These are phyloP conservation scores for Phascolomyces articulosus DNA, from an alignment of 371 early-diverging fungal genomes.

Conservation along the genomic window DNA sequence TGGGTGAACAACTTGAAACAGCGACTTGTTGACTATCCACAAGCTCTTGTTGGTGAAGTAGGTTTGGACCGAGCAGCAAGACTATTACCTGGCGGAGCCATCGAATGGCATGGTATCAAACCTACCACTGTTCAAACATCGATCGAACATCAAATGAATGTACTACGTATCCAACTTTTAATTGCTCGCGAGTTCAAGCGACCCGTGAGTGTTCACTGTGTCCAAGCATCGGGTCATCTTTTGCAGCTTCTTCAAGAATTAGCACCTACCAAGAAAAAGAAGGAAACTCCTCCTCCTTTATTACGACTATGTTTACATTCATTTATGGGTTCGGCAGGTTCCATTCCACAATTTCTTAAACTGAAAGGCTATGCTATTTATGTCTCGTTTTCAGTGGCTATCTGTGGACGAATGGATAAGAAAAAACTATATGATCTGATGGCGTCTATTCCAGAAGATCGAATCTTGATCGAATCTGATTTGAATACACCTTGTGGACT, in stretches of 20 bases:
- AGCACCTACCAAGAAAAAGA: slow-evolving; percentile 8
- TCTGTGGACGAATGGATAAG: slow-evolving; percentile 56
- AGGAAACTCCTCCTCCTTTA: slow-evolving; percentile 10
- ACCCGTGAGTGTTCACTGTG: slow-evolving; percentile 83
- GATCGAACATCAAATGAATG: slow-evolving; percentile 66
- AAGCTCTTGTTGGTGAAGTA: slow-evolving; percentile 80
- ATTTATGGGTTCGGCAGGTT: slow-evolving; percentile 80
- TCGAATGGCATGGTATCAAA: slow-evolving; percentile 50
- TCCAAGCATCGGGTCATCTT: slow-evolving; percentile 77
- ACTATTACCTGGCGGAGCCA: slow-evolving; percentile 52
- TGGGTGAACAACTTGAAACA: slow-evolving; percentile 38
- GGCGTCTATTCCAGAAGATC: slow-evolving; percentile 69
- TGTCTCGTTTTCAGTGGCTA: slow-evolving; percentile 67
- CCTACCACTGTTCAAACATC: slow-evolving; percentile 52
- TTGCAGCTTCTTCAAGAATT: slow-evolving; percentile 49
- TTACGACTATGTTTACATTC: slow-evolving; percentile 82
- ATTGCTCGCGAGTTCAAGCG: slow-evolving; percentile 72
- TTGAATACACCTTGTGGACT: slow-evolving; percentile 62
- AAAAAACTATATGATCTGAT: slow-evolving; percentile 59
- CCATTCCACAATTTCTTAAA: slow-evolving; percentile 65
- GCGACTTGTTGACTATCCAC: slow-evolving; percentile 40
- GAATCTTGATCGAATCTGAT: slow-evolving; percentile 85
- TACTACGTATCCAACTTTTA: slow-evolving; percentile 71
- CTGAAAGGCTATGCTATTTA: slow-evolving; percentile 47
- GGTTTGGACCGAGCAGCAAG: slow-evolving; percentile 82